Evolutionary conservation across 2,329 filamentous ascomycete genomes (phyloP), one percentile per base, ranked within the genome.

Genomic region (Colletotrichum falcatum): DNA sequence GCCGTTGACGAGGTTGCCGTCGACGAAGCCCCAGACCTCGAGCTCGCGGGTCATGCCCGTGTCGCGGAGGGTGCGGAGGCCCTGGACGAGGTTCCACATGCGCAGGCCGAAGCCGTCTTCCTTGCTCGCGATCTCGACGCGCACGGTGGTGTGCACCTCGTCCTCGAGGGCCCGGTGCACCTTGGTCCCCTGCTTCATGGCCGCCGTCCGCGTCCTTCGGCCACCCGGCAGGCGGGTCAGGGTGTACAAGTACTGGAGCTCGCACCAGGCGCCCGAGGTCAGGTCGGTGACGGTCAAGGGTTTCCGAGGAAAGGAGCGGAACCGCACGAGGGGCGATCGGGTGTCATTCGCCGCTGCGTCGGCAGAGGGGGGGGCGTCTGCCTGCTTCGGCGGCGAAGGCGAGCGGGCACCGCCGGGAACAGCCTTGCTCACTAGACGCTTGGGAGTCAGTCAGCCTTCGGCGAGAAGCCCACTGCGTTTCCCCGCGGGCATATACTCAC

Each of bases 21-120:
- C 90, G 2, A 98, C 79, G 16, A 92, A 82, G 0, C 95, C 96
- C 94, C 95, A 98, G 4, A 98, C 86, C 75, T 94, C 91, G 33
- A 95, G 79, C 79, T 95, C 93, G 23, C 93, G 85, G 2, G 93
- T 94, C 68, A 91, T 83, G 4, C 93, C 93, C 1, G 86, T 90
- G 16, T 92, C 88, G 6, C 91, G 86, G 63, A 95, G 81, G 1
- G 90, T 94, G 23, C 93, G 88, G 60, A 98, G 77, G 0, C 95
- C 94, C 77, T 97, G 93, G 42, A 98, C 92, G 12, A 96, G 86
- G 78, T 98, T 98, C 94, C 95, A 98, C 56, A 98, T 86, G 70
- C 90, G 87, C 69, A 98, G 79, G 0, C 92, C 96, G 80, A 95
- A 94, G 0, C 85, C 86, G 76, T 99, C 96, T 77, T 97, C 95